A percentile compares a stretch with the other conserved stretches of the same genome.
phyloP scores from a whole-genome alignment of 352 stramenopile species.

The Globisporangium solare region DNA sequence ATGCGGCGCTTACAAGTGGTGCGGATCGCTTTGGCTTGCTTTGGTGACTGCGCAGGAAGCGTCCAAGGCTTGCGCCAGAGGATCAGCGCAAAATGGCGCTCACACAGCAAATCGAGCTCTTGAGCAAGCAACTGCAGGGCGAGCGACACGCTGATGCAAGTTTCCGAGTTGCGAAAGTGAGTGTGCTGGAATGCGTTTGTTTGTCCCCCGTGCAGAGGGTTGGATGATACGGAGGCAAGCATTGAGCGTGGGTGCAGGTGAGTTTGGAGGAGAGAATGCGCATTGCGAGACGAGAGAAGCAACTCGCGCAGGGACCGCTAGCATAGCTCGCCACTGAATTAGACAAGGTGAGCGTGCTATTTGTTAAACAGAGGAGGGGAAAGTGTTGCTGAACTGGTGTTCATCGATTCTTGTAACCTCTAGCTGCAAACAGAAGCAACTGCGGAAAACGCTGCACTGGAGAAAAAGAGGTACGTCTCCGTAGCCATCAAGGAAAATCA shows the following conservation, averaged over 20 bases:
- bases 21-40: background rate
- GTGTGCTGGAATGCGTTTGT: background rate
- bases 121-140: constrained; percentile 11
- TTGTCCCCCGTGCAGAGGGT: background rate
- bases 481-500: background rate
- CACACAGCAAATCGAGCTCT: constrained; percentile 11
- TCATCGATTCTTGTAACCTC: background rate
- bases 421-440: constrained; percentile 11
- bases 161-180: background rate
- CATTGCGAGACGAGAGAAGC: constrained; percentile 3
- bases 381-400: background rate
- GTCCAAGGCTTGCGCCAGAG: constrained; percentile 7
- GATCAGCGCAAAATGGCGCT: constrained; percentile 6
- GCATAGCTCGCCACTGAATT: background rate
- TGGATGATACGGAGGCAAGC: background rate
- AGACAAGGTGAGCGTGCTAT: background rate
- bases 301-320: background rate
- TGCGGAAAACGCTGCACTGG: background rate
- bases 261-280: constrained; percentile 3
- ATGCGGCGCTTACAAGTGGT: background rate
- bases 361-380: background rate
- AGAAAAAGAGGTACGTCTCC: constrained; percentile 1
- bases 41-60: constrained; percentile 11
- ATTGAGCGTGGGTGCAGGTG: background rate
- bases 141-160: constrained; percentile 1